These are phyloP conservation scores for Penicillium sp. DNA, from an alignment of 2,329 filamentous ascomycete species.

Conservation along the genomic window DNA sequence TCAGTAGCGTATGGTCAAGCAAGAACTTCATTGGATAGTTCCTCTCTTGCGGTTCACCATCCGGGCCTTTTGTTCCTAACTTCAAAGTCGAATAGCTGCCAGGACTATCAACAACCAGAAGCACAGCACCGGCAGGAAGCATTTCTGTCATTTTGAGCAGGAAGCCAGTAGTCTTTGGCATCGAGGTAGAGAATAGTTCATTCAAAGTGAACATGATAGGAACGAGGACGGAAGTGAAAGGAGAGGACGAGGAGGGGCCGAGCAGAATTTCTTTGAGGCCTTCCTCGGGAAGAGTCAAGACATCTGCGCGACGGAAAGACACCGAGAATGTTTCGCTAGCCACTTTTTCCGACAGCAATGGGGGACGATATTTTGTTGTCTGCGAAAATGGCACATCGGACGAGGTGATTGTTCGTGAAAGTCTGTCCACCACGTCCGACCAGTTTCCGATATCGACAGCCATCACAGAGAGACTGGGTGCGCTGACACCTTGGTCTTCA, in stretches of 20 bases:
- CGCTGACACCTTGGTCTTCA: not conserved
- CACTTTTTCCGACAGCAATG: conserved; percentile 20
- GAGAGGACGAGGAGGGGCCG: not conserved
- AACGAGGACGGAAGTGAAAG: conserved; percentile 53
- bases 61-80: conserved; percentile 52
- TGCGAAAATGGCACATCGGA: conserved; percentile 28
- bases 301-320: conserved; percentile 51
- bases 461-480: conserved; percentile 47
- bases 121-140: conserved; percentile 59
- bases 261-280: conserved; percentile 39
- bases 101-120: conserved; percentile 88
- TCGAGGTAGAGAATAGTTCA: conserved; percentile 80
- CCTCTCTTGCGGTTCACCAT: conserved; percentile 47
- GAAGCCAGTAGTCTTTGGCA: conserved; percentile 72
- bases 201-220: conserved; percentile 94
- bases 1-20: conserved; percentile 74
- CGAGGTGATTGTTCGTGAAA: conserved; percentile 56
- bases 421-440: conserved; percentile 58
- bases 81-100: conserved; percentile 86
- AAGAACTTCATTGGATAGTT: conserved; percentile 94
- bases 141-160: conserved; percentile 65
- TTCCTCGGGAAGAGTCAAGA: conserved; percentile 44
- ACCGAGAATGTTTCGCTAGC: conserved; percentile 27
- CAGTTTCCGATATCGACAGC: conserved; percentile 85
- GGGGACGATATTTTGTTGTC: conserved; percentile 30